Evolutionary conservation across 306 rosid genomes (phyloP).

Genomic region (Medicago ruthenica): DNA sequence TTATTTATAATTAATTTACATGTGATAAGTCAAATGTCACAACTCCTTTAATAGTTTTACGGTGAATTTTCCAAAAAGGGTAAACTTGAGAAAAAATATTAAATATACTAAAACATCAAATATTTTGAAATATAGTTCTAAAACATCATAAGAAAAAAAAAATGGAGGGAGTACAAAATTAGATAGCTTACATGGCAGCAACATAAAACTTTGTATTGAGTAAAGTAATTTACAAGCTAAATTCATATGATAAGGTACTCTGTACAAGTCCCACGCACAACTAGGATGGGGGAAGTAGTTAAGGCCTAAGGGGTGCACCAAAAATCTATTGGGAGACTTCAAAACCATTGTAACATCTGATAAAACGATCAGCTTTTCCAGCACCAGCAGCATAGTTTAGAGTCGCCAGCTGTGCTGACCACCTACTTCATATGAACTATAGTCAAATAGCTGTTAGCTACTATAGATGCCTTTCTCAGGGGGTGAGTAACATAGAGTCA

Average conservation of each 20-base stretch:
- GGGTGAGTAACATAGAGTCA: not conserved
- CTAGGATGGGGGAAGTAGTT: constrained; percentile 12
- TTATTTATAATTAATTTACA: no score
- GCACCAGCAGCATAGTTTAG: constrained; percentile 35
- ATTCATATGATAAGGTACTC: constrained; percentile 29
- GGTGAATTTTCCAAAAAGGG: no score
- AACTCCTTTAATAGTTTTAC: no score
- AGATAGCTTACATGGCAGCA: not conserved
- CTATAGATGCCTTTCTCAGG: constrained; percentile 9
- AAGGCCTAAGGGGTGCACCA: constrained; percentile 7
- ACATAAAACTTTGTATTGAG: not conserved
- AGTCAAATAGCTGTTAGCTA: not conserved
- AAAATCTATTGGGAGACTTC: constrained; percentile 17
- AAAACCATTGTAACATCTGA: constrained; percentile 22
- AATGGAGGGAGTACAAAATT: no score
- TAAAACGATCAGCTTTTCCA: no score
- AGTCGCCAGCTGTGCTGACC: constrained; percentile 8
- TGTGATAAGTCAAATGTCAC: no score
- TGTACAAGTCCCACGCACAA: constrained; percentile 46
- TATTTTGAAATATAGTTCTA: no score
- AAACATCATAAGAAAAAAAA: no score
- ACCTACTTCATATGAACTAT: constrained; percentile 5
- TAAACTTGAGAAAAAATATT: no score
- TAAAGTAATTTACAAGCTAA: constrained; percentile 43
- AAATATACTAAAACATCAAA: no score